These are phyloP conservation scores for Marasmius fiardii DNA, from an alignment of 1,284 basidiomycete species.

Conservation along the genomic window DNA sequence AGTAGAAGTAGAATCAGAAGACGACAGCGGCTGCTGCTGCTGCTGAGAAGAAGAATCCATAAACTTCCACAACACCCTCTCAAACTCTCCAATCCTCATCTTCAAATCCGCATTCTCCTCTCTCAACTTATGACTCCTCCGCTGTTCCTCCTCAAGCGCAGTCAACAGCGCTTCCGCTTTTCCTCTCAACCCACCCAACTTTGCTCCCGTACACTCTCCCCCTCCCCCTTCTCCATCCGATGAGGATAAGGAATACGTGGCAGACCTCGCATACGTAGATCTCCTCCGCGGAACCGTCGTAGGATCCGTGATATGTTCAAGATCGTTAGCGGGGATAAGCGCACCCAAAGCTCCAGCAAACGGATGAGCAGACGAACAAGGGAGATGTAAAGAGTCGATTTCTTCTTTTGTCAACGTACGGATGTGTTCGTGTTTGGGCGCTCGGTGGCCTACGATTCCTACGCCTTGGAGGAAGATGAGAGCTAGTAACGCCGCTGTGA, in stretches of 20 bases:
- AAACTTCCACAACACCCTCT: background rate
- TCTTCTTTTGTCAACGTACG: background rate
- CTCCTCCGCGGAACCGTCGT: background rate
- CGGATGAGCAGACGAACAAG: background rate
- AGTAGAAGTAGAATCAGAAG: too few species aligned
- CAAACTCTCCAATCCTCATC: background rate
- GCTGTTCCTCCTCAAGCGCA: background rate
- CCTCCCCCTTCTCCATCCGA: too few species aligned
- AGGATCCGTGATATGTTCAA: background rate
- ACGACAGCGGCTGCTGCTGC: too few species aligned
- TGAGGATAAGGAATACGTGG: too few species aligned
- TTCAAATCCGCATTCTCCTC: background rate
- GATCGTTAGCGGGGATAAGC: background rate
- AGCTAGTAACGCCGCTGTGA: slow-evolving; percentile 3
- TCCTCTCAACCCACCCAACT: background rate
- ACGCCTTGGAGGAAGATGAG: slow-evolving; percentile 11
- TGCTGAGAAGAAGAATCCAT: too few species aligned
- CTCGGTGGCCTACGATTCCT: slow-evolving; percentile 8
- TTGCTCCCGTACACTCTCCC: background rate
- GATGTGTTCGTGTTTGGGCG: background rate
- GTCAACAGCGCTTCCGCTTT: background rate
- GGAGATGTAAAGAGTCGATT: background rate
- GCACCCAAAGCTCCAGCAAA: background rate
- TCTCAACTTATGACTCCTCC: background rate
- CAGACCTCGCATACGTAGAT: too few species aligned